Evolutionary conservation across 805 yeast species (phyloP).

Genomic region (Candida arabinofermentans): DNA sequence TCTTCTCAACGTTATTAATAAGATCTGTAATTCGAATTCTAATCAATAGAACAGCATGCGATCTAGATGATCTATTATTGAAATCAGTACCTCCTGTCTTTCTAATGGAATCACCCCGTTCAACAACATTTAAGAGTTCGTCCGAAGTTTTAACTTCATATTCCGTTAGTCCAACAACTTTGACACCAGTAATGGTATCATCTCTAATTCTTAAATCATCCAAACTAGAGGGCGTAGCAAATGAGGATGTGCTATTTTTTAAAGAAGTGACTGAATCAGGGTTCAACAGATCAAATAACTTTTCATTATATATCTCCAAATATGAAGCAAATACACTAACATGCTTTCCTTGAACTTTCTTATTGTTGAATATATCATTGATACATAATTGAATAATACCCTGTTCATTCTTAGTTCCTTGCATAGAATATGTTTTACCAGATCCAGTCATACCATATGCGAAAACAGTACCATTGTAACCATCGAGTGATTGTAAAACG

Average conservation of each 20-base stretch:
- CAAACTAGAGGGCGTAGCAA: constrained; percentile 2
- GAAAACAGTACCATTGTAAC: constrained; percentile 83
- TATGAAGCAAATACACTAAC: constrained; percentile 62
- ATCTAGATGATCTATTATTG: constrained; percentile 82
- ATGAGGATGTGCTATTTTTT: constrained; percentile 8
- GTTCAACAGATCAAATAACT: constrained; percentile 68
- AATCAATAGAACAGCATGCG: constrained; percentile 84
- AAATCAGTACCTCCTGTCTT: constrained; percentile 87
- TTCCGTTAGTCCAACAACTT: constrained; percentile 69
- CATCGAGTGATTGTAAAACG: constrained; percentile 56
- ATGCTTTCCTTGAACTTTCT: constrained; percentile 30
- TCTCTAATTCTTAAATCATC: constrained; percentile 76
- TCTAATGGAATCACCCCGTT: constrained; percentile 68
- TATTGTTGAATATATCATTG: constrained; percentile 50
- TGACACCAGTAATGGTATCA: constrained; percentile 66
- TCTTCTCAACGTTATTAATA: constrained; percentile 33
- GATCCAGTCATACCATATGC: constrained; percentile 96
- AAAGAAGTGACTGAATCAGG: constrained; percentile 30
- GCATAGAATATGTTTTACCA: constrained; percentile 87
- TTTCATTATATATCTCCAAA: constrained; percentile 84
- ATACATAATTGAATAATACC: constrained; percentile 74
- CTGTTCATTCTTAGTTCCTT: constrained; percentile 56
- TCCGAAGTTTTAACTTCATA: constrained; percentile 50
- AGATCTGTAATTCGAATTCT: constrained; percentile 45
- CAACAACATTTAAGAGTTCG: constrained; percentile 58